Base-by-base conservation (phyloP, 2,329 filamentous ascomycete genomes). In the Hypoxylon sp. region DNA sequence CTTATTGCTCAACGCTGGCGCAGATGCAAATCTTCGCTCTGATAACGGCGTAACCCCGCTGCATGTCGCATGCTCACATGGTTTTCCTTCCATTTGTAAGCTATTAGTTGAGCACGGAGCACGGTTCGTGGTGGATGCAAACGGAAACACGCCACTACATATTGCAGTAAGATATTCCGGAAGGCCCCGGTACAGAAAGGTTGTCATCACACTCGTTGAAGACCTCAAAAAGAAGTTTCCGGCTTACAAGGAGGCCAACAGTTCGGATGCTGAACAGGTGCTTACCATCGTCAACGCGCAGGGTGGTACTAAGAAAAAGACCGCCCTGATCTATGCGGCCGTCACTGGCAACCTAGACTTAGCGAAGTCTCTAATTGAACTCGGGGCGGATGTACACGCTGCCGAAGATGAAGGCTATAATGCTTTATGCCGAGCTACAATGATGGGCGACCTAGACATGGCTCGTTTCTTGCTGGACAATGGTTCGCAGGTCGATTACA, bases 201-300 rank as follows among this genome's bases (percentile, higher is more conserved):
- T n/a, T 19, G 51, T 19, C 7, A n/a, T 17, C 25, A 13, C 45
- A 25, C 38, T 63, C 25, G n/a, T 63, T 11, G 45, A 57, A 21
- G 45, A n/a, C 13, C 52, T 63, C 5, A 63, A 63, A 28, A 41
- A 51, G 10, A 45, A 36, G 10, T 63, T 45, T 14, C 60, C 60
- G 11, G 45, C 17, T 3, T 63, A 41, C 19, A 41, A 49, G 6
- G 60, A 56, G 25, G 36, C 41, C 28, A 45, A 17, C 17, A 62
- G 43, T 25, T 23, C 32, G 13, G 45, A 63, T 34, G 34, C 51
- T 2, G 28, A 63, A 25, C 34, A 36, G 2, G 5, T 57, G n/a
- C 17, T 23, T 9, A 17, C 13, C n/a, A 46, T 57, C 7, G 28
- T 57, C 17, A 46, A 52, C n/a, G 34, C 52, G 34, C 52, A 50